Base-by-base conservation (phyloP, 225 moss, liverwort and hornwort genomes). In the Thuidium tamariscinum region DNA sequence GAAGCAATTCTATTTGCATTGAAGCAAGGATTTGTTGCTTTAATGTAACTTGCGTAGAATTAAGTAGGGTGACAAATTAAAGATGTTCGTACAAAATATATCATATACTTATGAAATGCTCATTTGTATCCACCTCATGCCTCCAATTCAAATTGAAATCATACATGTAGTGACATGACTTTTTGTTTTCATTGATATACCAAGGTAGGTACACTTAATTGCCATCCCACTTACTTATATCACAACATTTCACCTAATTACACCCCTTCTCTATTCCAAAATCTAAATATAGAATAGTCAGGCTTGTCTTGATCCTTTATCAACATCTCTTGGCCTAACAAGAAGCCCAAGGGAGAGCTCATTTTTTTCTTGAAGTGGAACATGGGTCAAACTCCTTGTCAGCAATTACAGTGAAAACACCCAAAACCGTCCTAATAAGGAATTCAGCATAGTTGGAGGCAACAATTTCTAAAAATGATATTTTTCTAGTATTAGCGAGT, bases 331-430 rank as follows among this genome's bases (percentile, higher is more conserved):
- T 46, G 18, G 7, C 0, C 2, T 2, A 48, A 1, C 0, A 0
- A 0, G 6, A 0, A 11, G 1, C 0, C 4, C 0, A 44, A 71
- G 3, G 3, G 17, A 12, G 12, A 29, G 0, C 9, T 29, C 9
- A 8, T 16, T 41, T 23, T 70, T 44, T 27, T 9, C 2, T 71
- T 10, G 29, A 29, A 44, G 29, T 2, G 0, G 1, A 5, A 1
- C 1, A 29, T 44, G 17, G 44, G 4, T 2, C 25, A 4, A 25
- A 0, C 0, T 25, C 8, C 23, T 22, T 68, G 1, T 0, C 66
- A n/a, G n/a, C n/a, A n/a, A n/a, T n/a, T n/a, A n/a, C n/a, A n/a
- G n/a, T n/a, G n/a, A n/a, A n/a, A n/a, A n/a, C n/a, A n/a, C n/a
- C n/a, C n/a, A n/a, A n/a, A n/a, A n/a, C n/a, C n/a, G n/a, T n/a